Evolutionary conservation across 352 stramenopile species (phyloP), one percentile per base, ranked within the genome.

Genomic region (Globisporangium cystogenes): DNA sequence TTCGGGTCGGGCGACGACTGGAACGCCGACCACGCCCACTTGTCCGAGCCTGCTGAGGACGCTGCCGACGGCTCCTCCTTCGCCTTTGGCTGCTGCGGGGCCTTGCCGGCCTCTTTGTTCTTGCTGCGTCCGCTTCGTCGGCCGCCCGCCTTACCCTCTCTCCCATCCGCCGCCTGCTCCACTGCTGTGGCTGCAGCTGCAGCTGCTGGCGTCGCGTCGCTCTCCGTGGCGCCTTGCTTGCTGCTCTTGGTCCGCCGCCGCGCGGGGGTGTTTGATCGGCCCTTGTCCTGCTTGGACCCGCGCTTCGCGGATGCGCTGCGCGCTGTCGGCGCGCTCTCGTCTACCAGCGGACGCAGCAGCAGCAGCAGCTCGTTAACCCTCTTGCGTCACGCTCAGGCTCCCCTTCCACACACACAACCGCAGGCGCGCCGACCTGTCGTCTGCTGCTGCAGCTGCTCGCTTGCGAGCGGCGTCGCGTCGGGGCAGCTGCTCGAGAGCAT

Each of bases 11-110:
- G 82, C 4, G 82, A 90, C 21, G 78, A 88, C 62, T 93, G 82
- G 53, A 93, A 93, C 27, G 79, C 79, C 46, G 79, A 90, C 82
- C 82, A 93, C 11, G 82, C 82, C 79, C 79, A 93, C 51, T 93
- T 46, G 41, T 27, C 23, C 21, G 20, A 20, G 15, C 53, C 57
- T 83, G 74, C 1, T n/a, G n/a, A n/a, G n/a, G n/a, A n/a, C n/a
- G n/a, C n/a, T n/a, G n/a, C n/a, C n/a, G n/a, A n/a, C n/a, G n/a
- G n/a, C n/a, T n/a, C n/a, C n/a, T n/a, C n/a, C n/a, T n/a, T n/a
- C n/a, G n/a, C n/a, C n/a, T n/a, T n/a, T n/a, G n/a, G n/a, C n/a
- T 53, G 53, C 58, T 72, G 54, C n/a, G 4, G 27, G 27, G 4
- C 4, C 7, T 33, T 70, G 8, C 41, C 37, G 14, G 1, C 37